Percentiles rank a stretch among this genome's conserved stretches.
These are phyloP conservation scores for Erigeron canadensis DNA, from an alignment of 129 eudicot species.

Conservation along the genomic window DNA sequence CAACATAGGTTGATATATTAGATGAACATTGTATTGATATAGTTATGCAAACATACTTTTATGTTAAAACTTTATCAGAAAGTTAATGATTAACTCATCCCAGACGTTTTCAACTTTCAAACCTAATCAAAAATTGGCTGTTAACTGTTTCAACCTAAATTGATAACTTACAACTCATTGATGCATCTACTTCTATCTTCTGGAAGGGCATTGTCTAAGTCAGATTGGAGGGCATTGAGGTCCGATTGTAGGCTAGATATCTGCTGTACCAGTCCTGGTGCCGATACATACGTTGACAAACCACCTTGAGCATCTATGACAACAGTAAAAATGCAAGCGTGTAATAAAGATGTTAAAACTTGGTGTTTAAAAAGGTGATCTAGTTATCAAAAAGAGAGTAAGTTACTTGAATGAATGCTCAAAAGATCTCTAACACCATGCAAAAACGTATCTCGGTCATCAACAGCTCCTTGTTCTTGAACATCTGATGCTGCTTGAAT, in stretches of 20 bases:
- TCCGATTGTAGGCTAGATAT: constrained; percentile 85
- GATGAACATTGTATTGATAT: not conserved
- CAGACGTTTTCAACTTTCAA: not conserved
- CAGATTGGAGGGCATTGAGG: constrained; percentile 76
- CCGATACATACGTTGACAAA: constrained; percentile 88
- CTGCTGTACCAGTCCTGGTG: constrained; percentile 94
- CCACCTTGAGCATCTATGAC: constrained; percentile 79
- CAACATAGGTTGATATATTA: no score
- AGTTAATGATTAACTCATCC: not conserved
- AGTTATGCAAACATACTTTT: not conserved
- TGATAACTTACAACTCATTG: constrained; percentile 76
- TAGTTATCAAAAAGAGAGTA: constrained; percentile 8
- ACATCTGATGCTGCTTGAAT: constrained; percentile 89
- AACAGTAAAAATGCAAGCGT: not conserved
- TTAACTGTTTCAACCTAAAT: not conserved
- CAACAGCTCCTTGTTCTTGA: constrained; percentile 99
- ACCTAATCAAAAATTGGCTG: not conserved
- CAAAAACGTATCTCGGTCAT: constrained; percentile 90
- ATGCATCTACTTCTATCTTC: constrained; percentile 95
- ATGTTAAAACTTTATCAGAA: not conserved
- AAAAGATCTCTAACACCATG: constrained; percentile 98
- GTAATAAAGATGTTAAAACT: not conserved
- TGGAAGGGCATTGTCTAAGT: constrained; percentile 87
- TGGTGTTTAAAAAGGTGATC: not conserved
- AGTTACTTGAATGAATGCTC: constrained; percentile 93